phyloP scores from a whole-genome alignment of 108 stramenopile genomes.

The Skeletonema potamos region DNA sequence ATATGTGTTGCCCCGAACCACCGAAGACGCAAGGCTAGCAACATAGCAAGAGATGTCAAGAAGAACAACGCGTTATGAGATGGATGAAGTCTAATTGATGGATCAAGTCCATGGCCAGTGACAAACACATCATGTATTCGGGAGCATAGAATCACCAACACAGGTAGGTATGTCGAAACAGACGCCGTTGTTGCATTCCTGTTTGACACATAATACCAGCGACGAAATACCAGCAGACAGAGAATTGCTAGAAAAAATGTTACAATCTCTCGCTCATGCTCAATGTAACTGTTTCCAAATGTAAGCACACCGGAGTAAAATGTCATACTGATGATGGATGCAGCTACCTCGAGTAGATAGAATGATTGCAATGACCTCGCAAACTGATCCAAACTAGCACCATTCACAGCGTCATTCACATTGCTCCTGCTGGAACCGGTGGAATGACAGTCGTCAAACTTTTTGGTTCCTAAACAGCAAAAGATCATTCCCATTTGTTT shows the following conservation, averaged over 20 bases:
- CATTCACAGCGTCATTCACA: not conserved
- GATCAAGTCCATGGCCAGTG: constrained; percentile 80
- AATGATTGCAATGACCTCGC: constrained; percentile 8
- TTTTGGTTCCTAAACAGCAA: constrained; percentile 5
- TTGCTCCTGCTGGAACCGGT: no score
- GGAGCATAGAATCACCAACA: constrained; percentile 54
- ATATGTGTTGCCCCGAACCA: not conserved
- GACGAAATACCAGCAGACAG: constrained; percentile 44
- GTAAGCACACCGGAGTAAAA: constrained; percentile 74
- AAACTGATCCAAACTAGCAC: not conserved
- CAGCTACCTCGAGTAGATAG: constrained; percentile 36
- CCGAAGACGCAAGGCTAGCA: constrained; percentile 43
- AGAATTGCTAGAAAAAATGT: constrained; percentile 64
- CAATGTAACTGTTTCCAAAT: constrained; percentile 82
- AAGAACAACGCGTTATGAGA: constrained; percentile 68
- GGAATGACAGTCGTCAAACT: no score
- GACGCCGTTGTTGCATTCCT: not conserved
- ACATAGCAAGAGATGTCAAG: constrained; percentile 46
- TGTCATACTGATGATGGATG: constrained; percentile 50
- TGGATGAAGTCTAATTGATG: constrained; percentile 69
- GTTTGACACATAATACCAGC: constrained; percentile 23
- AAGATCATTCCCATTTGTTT: constrained; percentile 4
- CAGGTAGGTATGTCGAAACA: constrained; percentile 15
- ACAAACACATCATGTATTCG: constrained; percentile 59
- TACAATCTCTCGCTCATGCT: constrained; percentile 57